phyloP scores from a whole-genome alignment of 345 rosid species.

The Tarenaya hassleriana region DNA sequence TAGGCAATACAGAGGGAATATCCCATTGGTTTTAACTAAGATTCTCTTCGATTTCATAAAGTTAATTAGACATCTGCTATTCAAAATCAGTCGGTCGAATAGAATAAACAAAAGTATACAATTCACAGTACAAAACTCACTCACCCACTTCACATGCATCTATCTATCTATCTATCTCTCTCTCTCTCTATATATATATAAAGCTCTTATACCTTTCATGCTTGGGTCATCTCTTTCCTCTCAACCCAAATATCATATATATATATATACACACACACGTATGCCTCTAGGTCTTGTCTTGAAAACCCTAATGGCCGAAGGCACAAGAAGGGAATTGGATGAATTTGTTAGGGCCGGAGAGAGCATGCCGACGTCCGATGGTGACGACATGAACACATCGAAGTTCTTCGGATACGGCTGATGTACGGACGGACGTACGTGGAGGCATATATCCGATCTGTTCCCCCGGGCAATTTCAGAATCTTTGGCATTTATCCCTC shows the following conservation, averaged over 20 bases:
- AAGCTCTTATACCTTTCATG: constrained; percentile 12
- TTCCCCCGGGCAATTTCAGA: constrained; percentile 31
- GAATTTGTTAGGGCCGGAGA: constrained; percentile 1
- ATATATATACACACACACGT: constrained; percentile 4
- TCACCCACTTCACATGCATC: constrained; percentile 20
- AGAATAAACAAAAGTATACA: constrained; percentile 19
- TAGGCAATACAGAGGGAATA: too few species aligned
- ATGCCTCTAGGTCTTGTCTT: constrained; percentile 18
- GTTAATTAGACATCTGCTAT: constrained; percentile 2
- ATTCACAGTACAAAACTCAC: constrained; percentile 22
- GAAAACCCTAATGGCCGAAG: background rate
- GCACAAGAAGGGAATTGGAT: constrained; percentile 5
- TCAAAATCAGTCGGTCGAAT: constrained; percentile 9
- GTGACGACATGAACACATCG: constrained; percentile 3
- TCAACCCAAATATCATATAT: constrained; percentile 13
- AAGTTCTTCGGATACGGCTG: background rate
- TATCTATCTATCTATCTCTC: too few species aligned
- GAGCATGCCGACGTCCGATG: constrained; percentile 12
- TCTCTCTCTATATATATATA: constrained; percentile 19
- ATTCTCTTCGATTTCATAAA: background rate
- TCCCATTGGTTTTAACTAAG: constrained; percentile 11
- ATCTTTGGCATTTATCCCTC: constrained; percentile 25
- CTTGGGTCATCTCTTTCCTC: constrained; percentile 14
- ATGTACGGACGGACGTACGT: background rate
- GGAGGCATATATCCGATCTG: constrained; percentile 4